These are phyloP conservation scores for Fonsecaea erecta DNA, from an alignment of 2,329 filamentous ascomycete species.

Conservation along the genomic window DNA sequence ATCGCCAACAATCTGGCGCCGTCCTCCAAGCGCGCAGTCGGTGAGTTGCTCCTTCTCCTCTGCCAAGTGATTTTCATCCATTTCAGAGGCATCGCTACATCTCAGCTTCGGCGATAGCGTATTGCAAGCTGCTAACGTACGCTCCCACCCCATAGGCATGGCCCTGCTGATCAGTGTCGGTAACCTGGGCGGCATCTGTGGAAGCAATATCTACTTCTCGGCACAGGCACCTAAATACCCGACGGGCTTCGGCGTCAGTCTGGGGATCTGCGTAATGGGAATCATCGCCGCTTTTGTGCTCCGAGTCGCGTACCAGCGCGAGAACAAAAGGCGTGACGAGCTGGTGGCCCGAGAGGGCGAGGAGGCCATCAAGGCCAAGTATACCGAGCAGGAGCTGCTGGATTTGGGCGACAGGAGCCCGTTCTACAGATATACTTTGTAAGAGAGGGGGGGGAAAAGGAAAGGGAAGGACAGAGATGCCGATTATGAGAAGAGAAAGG, in stretches of 20 bases:
- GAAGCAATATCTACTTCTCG: conserved; percentile 47
- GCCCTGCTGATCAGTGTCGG: conserved; percentile 51
- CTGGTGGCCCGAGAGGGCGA: conserved; percentile 32
- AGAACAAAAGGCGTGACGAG: conserved; percentile 26
- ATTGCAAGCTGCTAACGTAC: too few relatives aligned
- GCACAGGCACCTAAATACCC: conserved; percentile 44
- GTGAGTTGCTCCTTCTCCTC: too few relatives aligned
- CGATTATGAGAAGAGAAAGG: too few relatives aligned
- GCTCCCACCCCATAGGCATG: too few relatives aligned
- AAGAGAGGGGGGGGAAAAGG: too few relatives aligned
- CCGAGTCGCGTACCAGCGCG: conserved; percentile 33
- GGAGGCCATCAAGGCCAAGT: conserved; percentile 46
- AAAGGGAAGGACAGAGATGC: too few relatives aligned
- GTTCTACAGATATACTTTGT: conserved; percentile 60
- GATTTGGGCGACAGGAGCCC: conserved; percentile 65
- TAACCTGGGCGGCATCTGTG: conserved; percentile 43
- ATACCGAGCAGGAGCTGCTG: conserved; percentile 60
- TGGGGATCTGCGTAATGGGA: conserved; percentile 48
- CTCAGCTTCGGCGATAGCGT: too few relatives aligned
- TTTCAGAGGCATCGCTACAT: too few relatives aligned
- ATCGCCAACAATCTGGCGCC: conserved; percentile 72
- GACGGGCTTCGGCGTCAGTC: conserved; percentile 45
- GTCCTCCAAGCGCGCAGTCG: conserved; percentile 71
- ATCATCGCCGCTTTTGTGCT: conserved; percentile 53
- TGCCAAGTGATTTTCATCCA: too few relatives aligned